A percentile compares a stretch with the other conserved stretches of the same genome.
Conservation (phyloP, 768 basidiomycete species). For the Suillus bovinus region DNA sequence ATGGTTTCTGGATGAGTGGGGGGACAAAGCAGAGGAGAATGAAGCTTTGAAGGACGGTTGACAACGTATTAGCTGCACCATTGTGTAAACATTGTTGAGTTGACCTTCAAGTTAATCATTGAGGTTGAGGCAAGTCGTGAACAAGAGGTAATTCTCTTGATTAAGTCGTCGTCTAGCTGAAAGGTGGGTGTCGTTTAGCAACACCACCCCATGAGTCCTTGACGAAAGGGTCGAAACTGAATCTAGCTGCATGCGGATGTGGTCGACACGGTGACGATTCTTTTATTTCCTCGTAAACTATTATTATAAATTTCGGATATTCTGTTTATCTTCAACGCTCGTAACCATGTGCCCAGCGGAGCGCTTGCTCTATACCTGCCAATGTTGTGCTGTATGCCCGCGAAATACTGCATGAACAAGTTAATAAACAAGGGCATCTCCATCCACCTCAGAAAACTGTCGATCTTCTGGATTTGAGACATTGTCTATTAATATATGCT, state of each 20-base stretch:
- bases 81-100: neutral
- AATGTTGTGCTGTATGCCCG: neutral
- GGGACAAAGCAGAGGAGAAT: neutral
- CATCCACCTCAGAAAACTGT: neutral
- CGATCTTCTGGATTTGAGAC: neutral
- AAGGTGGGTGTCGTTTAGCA: constrained; percentile 2
- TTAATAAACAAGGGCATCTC: neutral
- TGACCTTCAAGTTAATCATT: neutral
- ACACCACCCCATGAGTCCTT: constrained; percentile 1
- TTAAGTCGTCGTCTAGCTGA: neutral
- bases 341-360: neutral
- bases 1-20: neutral
- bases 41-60: neutral
- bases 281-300: constrained; percentile 4
- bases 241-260: constrained; percentile 1
- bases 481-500: neutral
- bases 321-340: neutral
- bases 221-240: neutral
- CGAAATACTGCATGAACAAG: neutral
- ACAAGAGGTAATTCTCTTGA: constrained; percentile 3
- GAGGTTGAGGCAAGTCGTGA: neutral
- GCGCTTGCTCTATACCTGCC: neutral
- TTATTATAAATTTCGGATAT: neutral
- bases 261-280: neutral
- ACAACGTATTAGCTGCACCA: neutral